phyloP scores from a whole-genome alignment of 148 eudicot species.

The Rhododendron ovatum region DNA sequence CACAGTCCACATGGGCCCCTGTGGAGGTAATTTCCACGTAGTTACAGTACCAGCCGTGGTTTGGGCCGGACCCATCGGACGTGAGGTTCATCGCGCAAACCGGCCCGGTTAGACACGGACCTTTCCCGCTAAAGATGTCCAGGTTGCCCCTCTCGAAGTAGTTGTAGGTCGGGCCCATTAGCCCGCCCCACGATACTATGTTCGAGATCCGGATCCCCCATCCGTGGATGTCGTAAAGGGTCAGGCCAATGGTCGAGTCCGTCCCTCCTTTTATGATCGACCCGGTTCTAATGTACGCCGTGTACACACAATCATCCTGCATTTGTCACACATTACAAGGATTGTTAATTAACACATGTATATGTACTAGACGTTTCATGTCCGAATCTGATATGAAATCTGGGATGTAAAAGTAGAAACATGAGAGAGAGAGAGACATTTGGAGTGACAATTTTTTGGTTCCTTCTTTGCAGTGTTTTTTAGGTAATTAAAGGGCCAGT shows the following conservation, averaged over 20 bases:
- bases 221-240: constrained; percentile 49
- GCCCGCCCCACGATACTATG: constrained; percentile 77
- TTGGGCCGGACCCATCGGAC: constrained; percentile 67
- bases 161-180: constrained; percentile 67
- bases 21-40: constrained; percentile 68
- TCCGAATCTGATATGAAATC: neutral
- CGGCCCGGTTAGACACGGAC: constrained; percentile 60
- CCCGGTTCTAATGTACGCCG: constrained; percentile 69
- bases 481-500: neutral
- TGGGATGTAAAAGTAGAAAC: neutral
- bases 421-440: neutral
- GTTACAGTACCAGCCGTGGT: constrained; percentile 71
- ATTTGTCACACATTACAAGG: neutral
- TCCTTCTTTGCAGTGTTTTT: neutral
- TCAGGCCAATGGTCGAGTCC: constrained; percentile 59
- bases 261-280: constrained; percentile 76
- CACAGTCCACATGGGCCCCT: constrained; percentile 43
- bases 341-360: neutral
- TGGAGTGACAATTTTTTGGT: neutral
- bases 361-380: neutral
- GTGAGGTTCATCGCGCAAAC: constrained; percentile 52
- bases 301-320: constrained; percentile 61
- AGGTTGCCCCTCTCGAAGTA: constrained; percentile 84
- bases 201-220: constrained; percentile 41
- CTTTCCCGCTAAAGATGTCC: constrained; percentile 70